Evolutionary conservation across 2,329 filamentous ascomycete genomes (phyloP).

Genomic region (Xylaria sp.): DNA sequence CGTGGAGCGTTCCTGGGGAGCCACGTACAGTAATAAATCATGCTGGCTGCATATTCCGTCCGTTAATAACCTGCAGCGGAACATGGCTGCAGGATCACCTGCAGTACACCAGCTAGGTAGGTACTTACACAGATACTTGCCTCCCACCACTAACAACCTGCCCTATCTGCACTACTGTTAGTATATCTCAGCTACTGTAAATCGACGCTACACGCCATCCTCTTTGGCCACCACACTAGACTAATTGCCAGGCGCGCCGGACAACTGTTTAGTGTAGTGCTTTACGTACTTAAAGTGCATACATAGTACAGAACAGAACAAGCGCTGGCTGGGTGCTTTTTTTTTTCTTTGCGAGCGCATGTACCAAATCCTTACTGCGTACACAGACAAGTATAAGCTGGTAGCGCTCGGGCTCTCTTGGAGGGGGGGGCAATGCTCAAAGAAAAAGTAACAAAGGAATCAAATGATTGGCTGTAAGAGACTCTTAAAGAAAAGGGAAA

Average conservation of each 20-base stretch:
- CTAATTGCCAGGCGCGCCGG: neutral
- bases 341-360: no score
- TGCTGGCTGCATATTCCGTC: constrained; percentile 18
- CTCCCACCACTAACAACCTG: no score
- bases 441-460: neutral
- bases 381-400: neutral
- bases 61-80: constrained; percentile 20
- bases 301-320: neutral
- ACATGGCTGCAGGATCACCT: constrained; percentile 33
- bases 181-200: no score
- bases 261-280: neutral
- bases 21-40: constrained; percentile 38
- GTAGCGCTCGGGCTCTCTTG: neutral
- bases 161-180: neutral
- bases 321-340: no score
- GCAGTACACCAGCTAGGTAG: constrained; percentile 12
- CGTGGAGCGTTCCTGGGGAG: constrained; percentile 35
- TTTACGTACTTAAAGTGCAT: neutral
- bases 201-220: neutral
- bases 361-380: neutral
- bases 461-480: constrained; percentile 26
- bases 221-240: neutral
- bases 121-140: neutral
- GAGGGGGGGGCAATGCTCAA: neutral
- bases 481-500: constrained; percentile 1